These are phyloP conservation scores for Triglochin maritima DNA, from an alignment of 106 monocot species.

Conservation along the genomic window DNA sequence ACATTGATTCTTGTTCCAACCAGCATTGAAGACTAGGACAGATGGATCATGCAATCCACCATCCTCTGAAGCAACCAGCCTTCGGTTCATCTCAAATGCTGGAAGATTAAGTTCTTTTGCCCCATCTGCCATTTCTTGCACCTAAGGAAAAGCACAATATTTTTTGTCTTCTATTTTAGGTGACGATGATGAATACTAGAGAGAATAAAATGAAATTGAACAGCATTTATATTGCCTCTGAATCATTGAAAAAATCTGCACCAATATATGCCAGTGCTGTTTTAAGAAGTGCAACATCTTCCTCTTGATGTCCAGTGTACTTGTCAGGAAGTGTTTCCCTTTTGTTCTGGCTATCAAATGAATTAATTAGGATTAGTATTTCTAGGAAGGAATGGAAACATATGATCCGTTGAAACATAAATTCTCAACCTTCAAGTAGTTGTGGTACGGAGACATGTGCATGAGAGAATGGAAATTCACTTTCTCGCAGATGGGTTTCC, in stretches of 20 bases:
- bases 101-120: constrained; percentile 65
- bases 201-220: constrained; percentile 1
- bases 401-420: neutral
- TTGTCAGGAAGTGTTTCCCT: constrained; percentile 9
- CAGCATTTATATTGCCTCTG: constrained; percentile 31
- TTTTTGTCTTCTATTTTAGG: neutral
- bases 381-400: neutral
- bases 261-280: constrained; percentile 44
- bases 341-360: constrained; percentile 27
- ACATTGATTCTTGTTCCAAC: constrained; percentile 39
- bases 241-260: constrained; percentile 64
- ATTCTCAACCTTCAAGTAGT: constrained; percentile 44
- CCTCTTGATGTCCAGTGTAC: constrained; percentile 12
- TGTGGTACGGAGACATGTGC: constrained; percentile 43
- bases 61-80: constrained; percentile 55
- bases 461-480: constrained; percentile 19
- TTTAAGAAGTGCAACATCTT: constrained; percentile 27
- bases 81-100: constrained; percentile 47
- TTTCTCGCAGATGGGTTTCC: constrained; percentile 24
- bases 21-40: constrained; percentile 75
- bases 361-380: neutral
- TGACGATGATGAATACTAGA: neutral
- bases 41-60: constrained; percentile 80
- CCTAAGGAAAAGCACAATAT: constrained; percentile 19
- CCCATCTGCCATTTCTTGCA: constrained; percentile 70